Conservation (phyloP, 768 basidiomycete genomes). For the Auriculariales sp. region DNA sequence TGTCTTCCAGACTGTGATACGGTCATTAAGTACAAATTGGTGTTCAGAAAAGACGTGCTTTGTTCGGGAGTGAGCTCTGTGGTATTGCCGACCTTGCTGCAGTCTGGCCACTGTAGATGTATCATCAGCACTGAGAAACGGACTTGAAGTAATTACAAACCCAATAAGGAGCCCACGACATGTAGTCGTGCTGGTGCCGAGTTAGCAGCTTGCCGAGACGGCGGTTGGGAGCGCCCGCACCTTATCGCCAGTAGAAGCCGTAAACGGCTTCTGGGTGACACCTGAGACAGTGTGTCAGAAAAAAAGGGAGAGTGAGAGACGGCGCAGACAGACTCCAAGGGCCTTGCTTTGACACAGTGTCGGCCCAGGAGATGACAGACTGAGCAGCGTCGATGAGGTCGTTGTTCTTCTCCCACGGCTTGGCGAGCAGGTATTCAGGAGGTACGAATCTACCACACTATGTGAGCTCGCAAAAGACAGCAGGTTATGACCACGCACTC, state of each 20-base stretch:
- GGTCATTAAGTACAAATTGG: not conserved
- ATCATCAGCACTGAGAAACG: not conserved
- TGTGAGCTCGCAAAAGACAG: not conserved
- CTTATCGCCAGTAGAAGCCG: not conserved
- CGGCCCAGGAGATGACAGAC: not conserved
- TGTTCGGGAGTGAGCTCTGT: constrained; percentile 38
- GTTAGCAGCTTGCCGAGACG: not conserved
- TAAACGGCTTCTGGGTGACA: not conserved
- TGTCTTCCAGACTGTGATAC: constrained; percentile 21
- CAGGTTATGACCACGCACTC: not conserved
- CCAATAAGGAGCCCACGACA: no score
- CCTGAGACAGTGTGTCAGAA: not conserved
- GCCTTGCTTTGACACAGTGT: constrained; percentile 13
- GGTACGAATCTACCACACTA: not conserved
- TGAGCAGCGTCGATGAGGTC: not conserved
- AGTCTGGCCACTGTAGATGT: constrained; percentile 38
- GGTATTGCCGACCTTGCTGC: constrained; percentile 40
- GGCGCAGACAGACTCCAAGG: constrained; percentile 51
- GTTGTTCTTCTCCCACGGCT: constrained; percentile 1
- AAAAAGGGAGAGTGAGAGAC: constrained; percentile 24
- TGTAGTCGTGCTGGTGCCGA: not conserved
- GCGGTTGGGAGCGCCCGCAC: not conserved
- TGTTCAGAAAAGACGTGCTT: constrained; percentile 18
- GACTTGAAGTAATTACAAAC: not conserved
- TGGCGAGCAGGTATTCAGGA: not conserved